phyloP scores from a whole-genome alignment of 805 yeast species.

The Yarrowia sp. region DNA sequence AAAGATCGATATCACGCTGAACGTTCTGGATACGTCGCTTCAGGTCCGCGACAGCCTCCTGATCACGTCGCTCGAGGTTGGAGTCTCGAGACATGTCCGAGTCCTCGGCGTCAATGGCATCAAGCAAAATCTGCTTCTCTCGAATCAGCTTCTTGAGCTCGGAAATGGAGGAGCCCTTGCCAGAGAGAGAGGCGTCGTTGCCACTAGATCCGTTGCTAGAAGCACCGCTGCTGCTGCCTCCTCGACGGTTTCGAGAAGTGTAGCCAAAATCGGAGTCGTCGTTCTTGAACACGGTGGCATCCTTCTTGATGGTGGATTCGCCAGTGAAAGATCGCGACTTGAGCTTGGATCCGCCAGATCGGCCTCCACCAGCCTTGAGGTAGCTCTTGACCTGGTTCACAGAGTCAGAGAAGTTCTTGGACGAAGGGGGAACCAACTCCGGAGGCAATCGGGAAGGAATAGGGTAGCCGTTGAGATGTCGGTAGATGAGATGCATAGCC shows the following conservation, averaged over 20 bases:
- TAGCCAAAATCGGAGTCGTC: slow-evolving; percentile 67
- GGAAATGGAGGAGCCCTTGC: slow-evolving; percentile 41
- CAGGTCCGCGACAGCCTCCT: slow-evolving; percentile 59
- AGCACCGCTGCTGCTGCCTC: slow-evolving; percentile 35
- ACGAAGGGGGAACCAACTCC: slow-evolving; percentile 84
- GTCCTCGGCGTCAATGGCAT: slow-evolving; percentile 66
- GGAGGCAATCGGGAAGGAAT: slow-evolving; percentile 81
- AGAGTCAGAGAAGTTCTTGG: slow-evolving; percentile 66
- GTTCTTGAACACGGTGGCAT: slow-evolving; percentile 63
- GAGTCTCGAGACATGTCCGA: slow-evolving; percentile 41
- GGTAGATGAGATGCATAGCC: slow-evolving; percentile 94
- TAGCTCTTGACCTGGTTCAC: slow-evolving; percentile 67
- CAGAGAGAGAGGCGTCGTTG: background rate
- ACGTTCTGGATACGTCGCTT: slow-evolving; percentile 54
- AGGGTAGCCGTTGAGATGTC: slow-evolving; percentile 84
- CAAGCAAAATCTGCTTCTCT: slow-evolving; percentile 67
- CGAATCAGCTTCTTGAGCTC: slow-evolving; percentile 61
- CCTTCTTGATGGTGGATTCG: slow-evolving; percentile 40
- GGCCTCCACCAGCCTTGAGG: slow-evolving; percentile 41
- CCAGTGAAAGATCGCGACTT: slow-evolving; percentile 37
- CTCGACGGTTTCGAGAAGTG: slow-evolving; percentile 58
- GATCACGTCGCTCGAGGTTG: slow-evolving; percentile 41
- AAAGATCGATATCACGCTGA: slow-evolving; percentile 40
- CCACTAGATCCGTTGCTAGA: slow-evolving; percentile 2
- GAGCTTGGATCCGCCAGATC: slow-evolving; percentile 34